A percentile compares a stretch with the other conserved stretches of the same genome.
Evolutionary conservation across 768 basidiomycete genomes (phyloP).

Genomic region (Rhodotorula sphaerocarpa): DNA sequence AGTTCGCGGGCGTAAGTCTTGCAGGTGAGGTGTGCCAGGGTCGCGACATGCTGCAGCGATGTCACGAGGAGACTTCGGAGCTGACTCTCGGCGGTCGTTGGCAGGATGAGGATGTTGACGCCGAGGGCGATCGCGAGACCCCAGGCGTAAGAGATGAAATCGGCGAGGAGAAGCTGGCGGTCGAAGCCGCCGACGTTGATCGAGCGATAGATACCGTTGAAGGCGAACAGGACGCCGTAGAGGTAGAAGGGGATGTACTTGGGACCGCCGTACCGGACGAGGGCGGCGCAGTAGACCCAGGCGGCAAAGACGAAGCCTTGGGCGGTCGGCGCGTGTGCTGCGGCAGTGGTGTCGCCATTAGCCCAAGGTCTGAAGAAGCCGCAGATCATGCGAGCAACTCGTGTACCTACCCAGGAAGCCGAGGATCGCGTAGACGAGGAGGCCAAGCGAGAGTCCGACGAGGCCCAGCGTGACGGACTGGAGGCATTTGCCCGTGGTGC

Average conservation of each 20-base stretch:
- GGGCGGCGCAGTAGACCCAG: conserved; percentile 36
- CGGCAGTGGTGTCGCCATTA: too few relatives aligned
- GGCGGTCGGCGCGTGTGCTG: conserved; percentile 35
- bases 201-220: conserved; percentile 28
- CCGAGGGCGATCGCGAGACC: conserved; percentile 39
- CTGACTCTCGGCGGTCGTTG: conserved; percentile 37
- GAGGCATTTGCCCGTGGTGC: conserved; percentile 44
- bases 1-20: conserved; percentile 26
- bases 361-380: too few relatives aligned
- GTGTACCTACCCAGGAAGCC: conserved; percentile 29
- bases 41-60: conserved; percentile 29
- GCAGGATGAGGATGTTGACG: conserved; percentile 41
- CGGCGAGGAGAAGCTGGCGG: conserved; percentile 34
- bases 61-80: conserved; percentile 38
- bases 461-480: conserved; percentile 34
- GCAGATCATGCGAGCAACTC: background rate
- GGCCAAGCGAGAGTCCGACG: conserved; percentile 30
- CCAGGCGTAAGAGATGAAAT: conserved; percentile 39
- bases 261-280: conserved; percentile 21
- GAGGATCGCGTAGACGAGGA: conserved; percentile 38
- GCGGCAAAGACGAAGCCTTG: conserved; percentile 42
- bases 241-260: conserved; percentile 31
- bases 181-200: conserved; percentile 6
- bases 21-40: conserved; percentile 26
- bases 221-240: conserved; percentile 29